These are phyloP conservation scores for Teratosphaeria gauchensis DNA, from an alignment of 2,329 filamentous ascomycete species.

Conservation along the genomic window DNA sequence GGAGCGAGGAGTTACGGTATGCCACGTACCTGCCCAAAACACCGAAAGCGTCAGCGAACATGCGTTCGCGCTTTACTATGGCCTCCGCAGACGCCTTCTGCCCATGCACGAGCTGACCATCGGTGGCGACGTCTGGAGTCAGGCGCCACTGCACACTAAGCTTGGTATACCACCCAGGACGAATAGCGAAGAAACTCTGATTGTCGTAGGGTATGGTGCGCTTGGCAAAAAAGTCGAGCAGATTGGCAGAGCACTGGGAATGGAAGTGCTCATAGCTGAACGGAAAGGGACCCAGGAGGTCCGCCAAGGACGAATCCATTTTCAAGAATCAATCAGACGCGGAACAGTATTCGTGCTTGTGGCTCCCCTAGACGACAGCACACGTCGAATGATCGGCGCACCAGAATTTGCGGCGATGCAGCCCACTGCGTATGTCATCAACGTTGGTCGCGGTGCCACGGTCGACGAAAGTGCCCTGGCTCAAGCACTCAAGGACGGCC, in stretches of 20 bases:
- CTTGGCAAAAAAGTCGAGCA: conserved; percentile 39
- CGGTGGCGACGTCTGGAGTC: conserved; percentile 31
- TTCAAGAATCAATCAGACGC: conserved; percentile 27
- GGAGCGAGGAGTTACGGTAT: conserved; percentile 35
- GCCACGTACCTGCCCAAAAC: conserved; percentile 40
- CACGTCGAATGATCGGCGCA: conserved; percentile 15
- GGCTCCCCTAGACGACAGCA: conserved; percentile 17
- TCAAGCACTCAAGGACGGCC: conserved; percentile 33
- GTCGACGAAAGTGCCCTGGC: conserved; percentile 41
- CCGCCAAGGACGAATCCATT: conserved; percentile 25
- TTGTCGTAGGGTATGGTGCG: conserved; percentile 42
- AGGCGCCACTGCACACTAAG: conserved; percentile 24
- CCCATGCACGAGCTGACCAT: conserved; percentile 28
- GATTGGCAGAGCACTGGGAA: conserved; percentile 37
- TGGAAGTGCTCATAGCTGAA: conserved; percentile 41
- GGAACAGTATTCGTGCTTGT: conserved; percentile 30
- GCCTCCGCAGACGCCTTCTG: conserved; percentile 34
- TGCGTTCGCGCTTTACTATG: conserved; percentile 42
- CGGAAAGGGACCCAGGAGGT: conserved; percentile 29
- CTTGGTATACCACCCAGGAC: conserved; percentile 33
- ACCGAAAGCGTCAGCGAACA: conserved; percentile 41
- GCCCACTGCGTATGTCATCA: conserved; percentile 37
- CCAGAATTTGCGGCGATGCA: conserved; percentile 38
- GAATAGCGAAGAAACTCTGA: conserved; percentile 40
- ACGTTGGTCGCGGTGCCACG: conserved; percentile 42